phyloP scores from a whole-genome alignment of 2,329 filamentous ascomycete species.

The Aotearoamyces nothofagi region DNA sequence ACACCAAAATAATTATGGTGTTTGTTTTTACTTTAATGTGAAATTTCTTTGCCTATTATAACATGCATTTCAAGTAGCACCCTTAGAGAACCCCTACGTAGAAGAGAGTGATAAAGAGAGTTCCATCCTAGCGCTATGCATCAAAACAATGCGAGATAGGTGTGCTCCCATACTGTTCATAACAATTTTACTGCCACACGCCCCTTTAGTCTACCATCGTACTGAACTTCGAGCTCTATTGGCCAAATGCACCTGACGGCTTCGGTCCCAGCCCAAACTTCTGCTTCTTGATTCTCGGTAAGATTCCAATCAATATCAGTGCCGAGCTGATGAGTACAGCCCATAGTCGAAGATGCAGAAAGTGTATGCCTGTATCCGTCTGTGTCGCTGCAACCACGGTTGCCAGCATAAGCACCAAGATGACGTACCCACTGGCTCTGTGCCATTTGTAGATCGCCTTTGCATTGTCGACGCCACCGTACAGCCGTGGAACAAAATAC shows the following conservation, averaged over 20 bases:
- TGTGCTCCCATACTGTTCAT: no score
- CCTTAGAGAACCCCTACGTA: no score
- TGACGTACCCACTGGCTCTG: conserved; percentile 58
- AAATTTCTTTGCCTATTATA: no score
- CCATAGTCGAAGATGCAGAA: conserved; percentile 64
- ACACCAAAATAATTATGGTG: no score
- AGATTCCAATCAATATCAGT: conserved; percentile 54
- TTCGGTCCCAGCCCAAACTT: conserved; percentile 51
- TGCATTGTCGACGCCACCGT: conserved; percentile 65
- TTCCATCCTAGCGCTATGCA: no score
- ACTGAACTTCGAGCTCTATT: no score
- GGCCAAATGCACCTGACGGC: background rate
- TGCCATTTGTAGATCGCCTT: conserved; percentile 88
- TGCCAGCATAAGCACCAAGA: conserved; percentile 54
- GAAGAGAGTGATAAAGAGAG: no score
- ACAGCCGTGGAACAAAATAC: conserved; percentile 59
- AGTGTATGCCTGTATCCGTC: conserved; percentile 57
- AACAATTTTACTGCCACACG: no score
- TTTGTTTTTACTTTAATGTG: no score
- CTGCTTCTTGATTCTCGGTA: conserved; percentile 64
- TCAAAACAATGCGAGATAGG: no score
- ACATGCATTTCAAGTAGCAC: no score
- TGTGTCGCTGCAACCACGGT: conserved; percentile 63
- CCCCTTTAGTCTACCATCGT: no score
- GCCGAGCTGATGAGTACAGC: conserved; percentile 49